A percentile compares a stretch with the other conserved stretches of the same genome.
Conservation (phyloP, 148 eudicot genomes). For the Persicaria tinctoria region DNA sequence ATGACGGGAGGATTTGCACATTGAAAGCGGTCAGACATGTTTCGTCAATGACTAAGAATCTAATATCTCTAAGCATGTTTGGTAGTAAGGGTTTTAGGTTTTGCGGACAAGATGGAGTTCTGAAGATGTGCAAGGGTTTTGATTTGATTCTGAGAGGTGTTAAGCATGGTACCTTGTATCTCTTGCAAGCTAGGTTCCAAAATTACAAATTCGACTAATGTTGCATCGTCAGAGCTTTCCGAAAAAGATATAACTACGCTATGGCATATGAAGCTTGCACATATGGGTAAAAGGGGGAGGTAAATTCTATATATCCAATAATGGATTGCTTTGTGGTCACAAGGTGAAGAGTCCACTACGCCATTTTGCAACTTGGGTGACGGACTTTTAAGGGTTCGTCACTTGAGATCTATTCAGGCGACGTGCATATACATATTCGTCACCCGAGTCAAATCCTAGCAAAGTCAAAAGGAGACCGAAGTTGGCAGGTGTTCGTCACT, state of each 20-base stretch:
- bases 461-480: too few relatives aligned
- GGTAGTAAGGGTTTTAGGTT: background rate
- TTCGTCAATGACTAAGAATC: background rate
- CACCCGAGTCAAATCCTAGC: too few relatives aligned
- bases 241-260: background rate
- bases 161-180: background rate
- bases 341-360: background rate
- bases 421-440: too few relatives aligned
- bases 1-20: background rate
- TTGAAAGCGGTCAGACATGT: background rate
- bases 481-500: too few relatives aligned
- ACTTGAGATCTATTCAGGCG: too few relatives aligned
- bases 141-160: background rate
- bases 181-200: background rate
- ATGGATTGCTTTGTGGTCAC: background rate
- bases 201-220: background rate
- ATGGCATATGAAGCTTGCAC: background rate
- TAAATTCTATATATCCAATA: background rate
- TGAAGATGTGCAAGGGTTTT: background rate
- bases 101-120: background rate
- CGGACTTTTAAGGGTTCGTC: too few relatives aligned
- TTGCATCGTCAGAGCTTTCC: background rate
- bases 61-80: background rate
- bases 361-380: too few relatives aligned
- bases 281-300: slow-evolving; percentile 3